A percentile compares a stretch with the other conserved stretches of the same genome.
Evolutionary conservation across 192 early-diverging fungal genomes (phyloP).

Genomic region (Coemansia sp.): DNA sequence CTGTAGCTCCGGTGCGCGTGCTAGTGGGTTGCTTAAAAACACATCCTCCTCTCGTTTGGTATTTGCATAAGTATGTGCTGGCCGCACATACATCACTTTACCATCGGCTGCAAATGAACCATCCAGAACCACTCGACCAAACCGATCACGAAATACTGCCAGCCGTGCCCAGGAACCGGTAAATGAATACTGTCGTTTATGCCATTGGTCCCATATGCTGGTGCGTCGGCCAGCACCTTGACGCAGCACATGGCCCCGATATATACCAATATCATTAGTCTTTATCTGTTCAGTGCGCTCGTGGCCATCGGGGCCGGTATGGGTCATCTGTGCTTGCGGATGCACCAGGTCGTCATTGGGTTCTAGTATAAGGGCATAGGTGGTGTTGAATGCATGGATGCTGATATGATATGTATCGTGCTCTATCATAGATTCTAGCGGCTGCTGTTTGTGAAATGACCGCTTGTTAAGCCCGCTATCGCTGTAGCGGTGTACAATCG

Average conservation of each 20-base stretch:
- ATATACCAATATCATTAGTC: slow-evolving; percentile 54
- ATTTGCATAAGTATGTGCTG: slow-evolving; percentile 52
- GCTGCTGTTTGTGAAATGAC: slow-evolving; percentile 32
- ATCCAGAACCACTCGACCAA: slow-evolving; percentile 53
- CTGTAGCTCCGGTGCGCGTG: slow-evolving; percentile 20
- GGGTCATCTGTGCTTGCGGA: slow-evolving; percentile 54
- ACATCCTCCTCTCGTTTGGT: slow-evolving; percentile 58
- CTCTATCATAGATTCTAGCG: slow-evolving; percentile 29
- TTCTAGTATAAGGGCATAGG: slow-evolving; percentile 63
- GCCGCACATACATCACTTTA: slow-evolving; percentile 61
- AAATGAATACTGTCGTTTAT: slow-evolving; percentile 37
- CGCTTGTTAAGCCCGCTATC: slow-evolving; percentile 12
- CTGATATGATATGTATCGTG: slow-evolving; percentile 59
- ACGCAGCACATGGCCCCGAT: slow-evolving; percentile 56
- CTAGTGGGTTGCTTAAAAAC: slow-evolving; percentile 25
- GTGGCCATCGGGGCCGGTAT: slow-evolving; percentile 12
- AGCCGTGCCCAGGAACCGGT: slow-evolving; percentile 55
- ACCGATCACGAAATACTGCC: slow-evolving; percentile 38
- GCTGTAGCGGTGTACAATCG: slow-evolving; percentile 36
- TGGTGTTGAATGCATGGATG: slow-evolving; percentile 62
- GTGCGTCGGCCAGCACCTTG: slow-evolving; percentile 14
- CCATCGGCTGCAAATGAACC: slow-evolving; percentile 57
- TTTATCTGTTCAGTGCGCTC: slow-evolving; percentile 11
- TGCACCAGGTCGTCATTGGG: slow-evolving; percentile 71
- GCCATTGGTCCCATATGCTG: slow-evolving; percentile 24